A percentile compares a stretch with the other conserved stretches of the same genome.
phyloP scores from a whole-genome alignment of 2,329 filamentous ascomycete genomes.

The Curvularia eragrostidis region DNA sequence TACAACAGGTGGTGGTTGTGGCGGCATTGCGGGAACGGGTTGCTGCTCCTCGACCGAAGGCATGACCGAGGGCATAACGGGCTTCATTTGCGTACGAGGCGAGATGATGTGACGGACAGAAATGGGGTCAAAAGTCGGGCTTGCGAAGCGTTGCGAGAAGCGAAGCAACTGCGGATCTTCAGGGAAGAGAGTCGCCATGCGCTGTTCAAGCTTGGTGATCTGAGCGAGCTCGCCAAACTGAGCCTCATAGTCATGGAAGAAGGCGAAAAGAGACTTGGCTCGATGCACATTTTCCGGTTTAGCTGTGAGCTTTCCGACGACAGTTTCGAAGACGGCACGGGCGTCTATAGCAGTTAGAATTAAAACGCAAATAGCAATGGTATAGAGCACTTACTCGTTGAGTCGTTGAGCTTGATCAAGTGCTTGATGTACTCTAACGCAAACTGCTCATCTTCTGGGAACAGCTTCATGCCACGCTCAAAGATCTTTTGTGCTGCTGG shows the following conservation, averaged over 20 bases:
- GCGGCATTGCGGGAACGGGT: not conserved
- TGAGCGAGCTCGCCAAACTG: constrained; percentile 92
- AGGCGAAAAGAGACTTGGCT: constrained; percentile 84
- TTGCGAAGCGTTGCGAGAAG: constrained; percentile 78
- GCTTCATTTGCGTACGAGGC: constrained; percentile 75
- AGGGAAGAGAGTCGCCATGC: constrained; percentile 93
- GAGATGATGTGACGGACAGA: constrained; percentile 83
- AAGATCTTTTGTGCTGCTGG: constrained; percentile 93
- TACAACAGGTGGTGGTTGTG: constrained; percentile 14
- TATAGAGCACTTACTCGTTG: constrained; percentile 72
- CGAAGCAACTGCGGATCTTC: constrained; percentile 78
- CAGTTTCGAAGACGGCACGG: constrained; percentile 93
- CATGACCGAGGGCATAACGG: constrained; percentile 44
- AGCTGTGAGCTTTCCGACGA: constrained; percentile 79
- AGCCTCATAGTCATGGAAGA: constrained; percentile 95
- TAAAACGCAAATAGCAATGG: not conserved
- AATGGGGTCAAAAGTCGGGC: constrained; percentile 76
- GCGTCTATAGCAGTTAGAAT: constrained; percentile 68
- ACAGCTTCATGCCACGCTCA: constrained; percentile 89
- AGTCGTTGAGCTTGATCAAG: constrained; percentile 87
- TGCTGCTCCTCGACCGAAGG: constrained; percentile 41
- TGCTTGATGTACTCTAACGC: constrained; percentile 97
- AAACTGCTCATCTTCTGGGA: constrained; percentile 91
- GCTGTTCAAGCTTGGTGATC: constrained; percentile 86
- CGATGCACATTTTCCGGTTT: constrained; percentile 77